Evolutionary conservation across 176 grass and related monocot genomes (phyloP).

Genomic region (Luzula sylvatica): DNA sequence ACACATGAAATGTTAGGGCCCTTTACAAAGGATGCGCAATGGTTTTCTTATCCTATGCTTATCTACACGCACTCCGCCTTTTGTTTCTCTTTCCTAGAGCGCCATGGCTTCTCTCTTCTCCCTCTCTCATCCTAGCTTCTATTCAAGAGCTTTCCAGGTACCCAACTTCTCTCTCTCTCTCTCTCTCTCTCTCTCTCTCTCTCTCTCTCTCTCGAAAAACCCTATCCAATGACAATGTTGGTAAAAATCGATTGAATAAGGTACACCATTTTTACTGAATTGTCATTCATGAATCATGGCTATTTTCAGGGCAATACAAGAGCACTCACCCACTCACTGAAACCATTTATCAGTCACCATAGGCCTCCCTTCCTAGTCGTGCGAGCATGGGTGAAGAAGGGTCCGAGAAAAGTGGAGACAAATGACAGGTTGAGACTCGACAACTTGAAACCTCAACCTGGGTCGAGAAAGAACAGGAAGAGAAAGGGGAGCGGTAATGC

Average conservation of each 20-base stretch:
- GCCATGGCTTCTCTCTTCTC: conserved; percentile 22
- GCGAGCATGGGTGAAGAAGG: conserved; percentile 7
- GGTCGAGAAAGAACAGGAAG: conserved; percentile 49
- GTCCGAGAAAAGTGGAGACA: background rate
- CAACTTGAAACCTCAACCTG: conserved; percentile 74
- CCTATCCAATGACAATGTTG: too few species aligned
- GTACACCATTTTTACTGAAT: too few species aligned
- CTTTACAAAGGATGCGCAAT: background rate
- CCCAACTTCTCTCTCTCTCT: background rate
- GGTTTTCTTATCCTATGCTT: background rate
- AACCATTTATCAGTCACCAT: background rate
- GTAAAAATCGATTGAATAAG: too few species aligned
- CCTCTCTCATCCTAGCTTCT: conserved; percentile 5
- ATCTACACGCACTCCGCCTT: background rate
- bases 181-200: too few species aligned
- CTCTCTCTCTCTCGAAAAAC: background rate
- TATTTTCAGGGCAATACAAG: conserved; percentile 3
- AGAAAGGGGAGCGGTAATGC: conserved; percentile 82
- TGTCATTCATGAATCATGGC: too few species aligned
- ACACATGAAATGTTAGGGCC: background rate
- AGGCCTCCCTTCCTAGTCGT: background rate
- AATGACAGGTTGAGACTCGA: conserved; percentile 60
- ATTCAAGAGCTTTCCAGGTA: background rate
- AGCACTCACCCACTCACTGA: background rate
- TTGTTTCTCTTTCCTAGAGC: background rate